Evolutionary conservation across 1,139 yeast species (phyloP).

Genomic region (Sugiyamaella sp.): DNA sequence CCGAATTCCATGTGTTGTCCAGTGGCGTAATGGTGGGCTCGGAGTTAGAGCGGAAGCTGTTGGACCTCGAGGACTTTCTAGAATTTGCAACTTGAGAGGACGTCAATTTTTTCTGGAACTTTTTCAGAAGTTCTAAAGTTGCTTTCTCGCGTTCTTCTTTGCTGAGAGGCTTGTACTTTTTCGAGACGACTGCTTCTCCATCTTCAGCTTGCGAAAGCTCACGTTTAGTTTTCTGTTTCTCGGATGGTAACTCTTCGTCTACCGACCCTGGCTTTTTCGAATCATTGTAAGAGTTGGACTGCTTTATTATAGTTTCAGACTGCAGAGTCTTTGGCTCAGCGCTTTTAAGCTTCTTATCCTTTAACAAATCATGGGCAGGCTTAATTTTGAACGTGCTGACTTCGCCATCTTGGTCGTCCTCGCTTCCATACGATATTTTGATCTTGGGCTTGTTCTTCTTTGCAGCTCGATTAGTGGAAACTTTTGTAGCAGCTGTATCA

Average conservation of each 20-base stretch:
- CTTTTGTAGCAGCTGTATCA: conserved; percentile 1
- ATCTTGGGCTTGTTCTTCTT: conserved; percentile 29
- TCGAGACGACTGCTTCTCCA: neutral
- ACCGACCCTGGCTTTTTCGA: too few relatives aligned
- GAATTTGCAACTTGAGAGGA: conserved; percentile 14
- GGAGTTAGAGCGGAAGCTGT: neutral
- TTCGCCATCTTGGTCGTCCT: conserved; percentile 42
- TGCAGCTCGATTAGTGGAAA: conserved; percentile 2
- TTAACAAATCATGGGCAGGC: conserved; percentile 53
- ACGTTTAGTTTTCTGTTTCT: too few relatives aligned
- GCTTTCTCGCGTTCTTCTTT: conserved; percentile 13
- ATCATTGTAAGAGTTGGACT: neutral
- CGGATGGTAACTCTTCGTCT: too few relatives aligned
- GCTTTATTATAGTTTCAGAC: conserved; percentile 1
- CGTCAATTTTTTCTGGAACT: conserved; percentile 35
- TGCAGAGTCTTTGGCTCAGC: conserved; percentile 10
- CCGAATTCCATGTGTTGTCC: conserved; percentile 23
- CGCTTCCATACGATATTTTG: conserved; percentile 35
- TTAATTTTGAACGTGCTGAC: conserved; percentile 47
- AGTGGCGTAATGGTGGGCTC: neutral
- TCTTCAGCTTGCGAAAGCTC: conserved; percentile 3
- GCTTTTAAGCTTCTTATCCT: conserved; percentile 10
- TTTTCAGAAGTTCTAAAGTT: conserved; percentile 29
- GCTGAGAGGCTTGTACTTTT: conserved; percentile 16
- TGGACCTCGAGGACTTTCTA: neutral